Base-by-base conservation (phyloP, 306 rosid species). In the Alnus rubra region DNA sequence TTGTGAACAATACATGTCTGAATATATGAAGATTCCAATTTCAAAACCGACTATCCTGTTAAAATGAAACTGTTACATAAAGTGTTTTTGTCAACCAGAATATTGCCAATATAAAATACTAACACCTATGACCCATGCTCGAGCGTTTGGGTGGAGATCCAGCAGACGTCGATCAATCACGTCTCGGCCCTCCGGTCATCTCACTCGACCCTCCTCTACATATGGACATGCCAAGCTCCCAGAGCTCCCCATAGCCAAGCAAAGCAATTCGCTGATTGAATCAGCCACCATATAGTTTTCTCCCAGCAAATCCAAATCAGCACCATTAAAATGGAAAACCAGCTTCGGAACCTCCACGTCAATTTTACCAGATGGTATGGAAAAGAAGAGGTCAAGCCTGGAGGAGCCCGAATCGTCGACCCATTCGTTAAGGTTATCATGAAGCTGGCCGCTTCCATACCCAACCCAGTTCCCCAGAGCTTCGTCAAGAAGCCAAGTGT, bases 61-160 rank as follows among this genome's bases (percentile, higher is more conserved):
- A n/a, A n/a, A n/a, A n/a, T n/a, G n/a, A n/a, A n/a, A n/a, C n/a
- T n/a, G n/a, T n/a, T n/a, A n/a, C n/a, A n/a, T n/a, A n/a, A n/a
- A n/a, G n/a, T n/a, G n/a, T n/a, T n/a, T n/a, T n/a, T n/a, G n/a
- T n/a, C n/a, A n/a, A n/a, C n/a, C n/a, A n/a, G n/a, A n/a, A n/a
- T n/a, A n/a, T n/a, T n/a, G n/a, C n/a, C n/a, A n/a, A n/a, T n/a
- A n/a, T n/a, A n/a, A n/a, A n/a, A n/a, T n/a, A n/a, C n/a, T n/a
- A n/a, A n/a, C n/a, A n/a, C n/a, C n/a, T n/a, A n/a, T 74, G 98
- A 94, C 72, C 92, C 97, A 3, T 91, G 90, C 44, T 92, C 98
- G 1, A 80, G 71, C 77, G 80, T 76, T 13, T 92, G 98, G 98
- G 0, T 94, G 18, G 44, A 80, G 60, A 79, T 88, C 42, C 78